Conservation (phyloP, 2,329 filamentous ascomycete species). For the Fusarium subtropicale region DNA sequence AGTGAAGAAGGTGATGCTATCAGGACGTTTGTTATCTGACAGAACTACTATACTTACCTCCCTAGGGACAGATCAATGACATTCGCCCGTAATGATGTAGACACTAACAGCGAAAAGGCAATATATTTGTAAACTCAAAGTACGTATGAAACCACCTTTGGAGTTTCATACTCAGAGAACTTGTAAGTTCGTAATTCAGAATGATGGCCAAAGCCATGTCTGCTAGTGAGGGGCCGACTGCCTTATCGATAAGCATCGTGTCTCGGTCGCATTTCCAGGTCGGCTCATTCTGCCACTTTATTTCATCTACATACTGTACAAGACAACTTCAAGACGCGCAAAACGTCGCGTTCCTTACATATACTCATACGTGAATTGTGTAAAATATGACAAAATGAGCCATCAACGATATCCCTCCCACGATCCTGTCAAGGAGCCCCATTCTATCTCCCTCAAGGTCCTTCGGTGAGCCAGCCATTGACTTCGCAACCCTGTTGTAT, state of each 20-base stretch:
- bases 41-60: not conserved
- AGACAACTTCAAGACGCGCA: conserved; percentile 1
- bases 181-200: not conserved
- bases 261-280: conserved; percentile 16
- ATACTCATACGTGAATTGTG: not conserved
- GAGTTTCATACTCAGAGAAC: too few relatives aligned
- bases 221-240: conserved; percentile 6
- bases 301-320: not conserved
- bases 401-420: conserved; percentile 69
- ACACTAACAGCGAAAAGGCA: conserved; percentile 1
- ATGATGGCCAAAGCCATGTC: not conserved
- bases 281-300: not conserved
- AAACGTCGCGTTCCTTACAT: not conserved
- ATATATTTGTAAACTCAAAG: not conserved
- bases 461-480: conserved; percentile 63
- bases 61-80: conserved; percentile 1
- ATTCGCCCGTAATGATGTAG: conserved; percentile 21
- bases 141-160: not conserved
- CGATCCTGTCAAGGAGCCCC: conserved; percentile 76
- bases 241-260: conserved; percentile 39
- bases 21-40: conserved; percentile 4
- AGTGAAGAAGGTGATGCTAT: conserved; percentile 28
- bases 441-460: conserved; percentile 83
- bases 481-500: not conserved
- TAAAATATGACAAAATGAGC: conserved; percentile 58